phyloP scores from a whole-genome alignment of 2,329 filamentous ascomycete genomes.

The Fusarium sp. region DNA sequence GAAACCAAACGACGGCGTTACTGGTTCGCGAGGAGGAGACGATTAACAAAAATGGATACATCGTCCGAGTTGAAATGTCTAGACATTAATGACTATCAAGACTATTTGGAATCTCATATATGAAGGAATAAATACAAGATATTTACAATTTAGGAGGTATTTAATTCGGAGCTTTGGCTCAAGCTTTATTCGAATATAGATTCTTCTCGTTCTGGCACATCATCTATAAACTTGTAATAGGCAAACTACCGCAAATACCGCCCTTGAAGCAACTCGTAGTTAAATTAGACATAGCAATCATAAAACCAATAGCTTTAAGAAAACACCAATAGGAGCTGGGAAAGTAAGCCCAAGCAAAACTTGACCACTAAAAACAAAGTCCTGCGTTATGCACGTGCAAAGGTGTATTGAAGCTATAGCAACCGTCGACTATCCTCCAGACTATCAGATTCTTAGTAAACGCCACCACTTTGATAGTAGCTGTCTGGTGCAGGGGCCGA shows the following conservation, averaged over 20 bases:
- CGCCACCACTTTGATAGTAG: constrained; percentile 65
- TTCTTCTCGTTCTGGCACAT: not conserved
- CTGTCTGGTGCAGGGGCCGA: constrained; percentile 66
- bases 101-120: not conserved
- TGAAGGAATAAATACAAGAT: not conserved
- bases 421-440: constrained; percentile 1
- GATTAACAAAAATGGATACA: constrained; percentile 10
- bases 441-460: constrained; percentile 45
- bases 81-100: not conserved
- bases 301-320: not conserved
- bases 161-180: not conserved
- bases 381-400: not conserved
- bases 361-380: not conserved
- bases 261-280: not conserved
- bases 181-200: not conserved
- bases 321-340: not conserved
- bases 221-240: not conserved
- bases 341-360: not conserved
- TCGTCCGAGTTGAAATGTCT: not conserved
- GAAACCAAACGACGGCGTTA: constrained; percentile 30
- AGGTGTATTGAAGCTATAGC: constrained; percentile 21
- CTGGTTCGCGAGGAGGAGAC: constrained; percentile 28
- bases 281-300: not conserved
- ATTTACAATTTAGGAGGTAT: not conserved
- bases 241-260: not conserved